Evolutionary conservation across 768 basidiomycete species (phyloP).

Genomic region (Piloderma croceum): DNA sequence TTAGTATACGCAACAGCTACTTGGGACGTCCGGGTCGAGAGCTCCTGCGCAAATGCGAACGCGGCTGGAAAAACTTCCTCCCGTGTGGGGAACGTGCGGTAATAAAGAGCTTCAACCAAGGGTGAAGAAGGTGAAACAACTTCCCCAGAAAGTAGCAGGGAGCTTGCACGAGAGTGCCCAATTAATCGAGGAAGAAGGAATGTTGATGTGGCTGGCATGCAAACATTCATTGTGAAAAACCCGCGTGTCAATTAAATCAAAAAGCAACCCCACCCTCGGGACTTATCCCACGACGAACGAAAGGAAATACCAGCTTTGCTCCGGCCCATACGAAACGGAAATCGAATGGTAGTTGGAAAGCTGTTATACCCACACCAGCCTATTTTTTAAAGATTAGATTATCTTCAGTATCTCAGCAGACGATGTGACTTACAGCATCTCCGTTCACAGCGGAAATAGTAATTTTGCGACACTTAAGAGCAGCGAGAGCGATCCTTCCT

Average conservation of each 20-base stretch:
- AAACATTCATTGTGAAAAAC: background rate
- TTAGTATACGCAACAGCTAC: slow-evolving; percentile 48
- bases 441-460: slow-evolving; percentile 49
- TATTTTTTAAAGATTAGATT: slow-evolving; percentile 7
- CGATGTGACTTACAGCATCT: slow-evolving; percentile 33
- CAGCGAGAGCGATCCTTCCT: slow-evolving; percentile 40
- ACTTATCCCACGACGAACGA: slow-evolving; percentile 44
- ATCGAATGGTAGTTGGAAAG: slow-evolving; percentile 46
- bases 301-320: slow-evolving; percentile 45
- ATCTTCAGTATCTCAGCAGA: background rate
- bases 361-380: slow-evolving; percentile 48
- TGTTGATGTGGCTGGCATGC: slow-evolving; percentile 27
- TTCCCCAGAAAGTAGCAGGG: slow-evolving; percentile 45
- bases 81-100: slow-evolving; percentile 41
- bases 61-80: slow-evolving; percentile 50
- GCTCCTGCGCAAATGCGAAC: slow-evolving; percentile 45
- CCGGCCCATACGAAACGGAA: slow-evolving; percentile 49
- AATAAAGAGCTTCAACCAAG: slow-evolving; percentile 38
- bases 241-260: background rate
- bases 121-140: slow-evolving; percentile 42
- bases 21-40: slow-evolving; percentile 46
- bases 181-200: slow-evolving; percentile 53
- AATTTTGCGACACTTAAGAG: slow-evolving; percentile 51
- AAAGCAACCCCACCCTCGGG: slow-evolving; percentile 36
- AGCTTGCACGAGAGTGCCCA: slow-evolving; percentile 45